Base-by-base conservation (phyloP, 805 yeast genomes). In the Ogataea pilisensis region DNA sequence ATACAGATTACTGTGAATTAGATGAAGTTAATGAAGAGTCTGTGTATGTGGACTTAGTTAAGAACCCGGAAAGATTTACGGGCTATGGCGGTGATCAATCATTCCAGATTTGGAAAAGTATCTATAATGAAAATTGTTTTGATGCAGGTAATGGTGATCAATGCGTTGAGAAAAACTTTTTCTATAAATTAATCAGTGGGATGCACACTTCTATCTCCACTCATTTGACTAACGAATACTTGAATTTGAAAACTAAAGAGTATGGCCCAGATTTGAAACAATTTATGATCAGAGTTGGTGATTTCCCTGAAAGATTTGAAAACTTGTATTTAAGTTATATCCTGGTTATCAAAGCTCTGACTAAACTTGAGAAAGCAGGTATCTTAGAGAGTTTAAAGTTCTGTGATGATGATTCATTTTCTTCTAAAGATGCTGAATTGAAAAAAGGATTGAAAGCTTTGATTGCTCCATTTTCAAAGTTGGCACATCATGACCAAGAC, bases 71-170 rank as follows among this genome's bases (percentile, higher is more conserved):
- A 63, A 72, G 98, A 55, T 93, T 86, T 66, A 95, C 99, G 0
- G 99, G 99, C 0, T 93, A 93, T 57, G 85, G 89, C 25, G 99
- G 99, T 24, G 79, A 82, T 37, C 96, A 93, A 55, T 87, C 96
- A 18, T 79, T 82, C 50, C 88, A 84, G 58, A 87, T 93, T 35
- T 93, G 99, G 99, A 72, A 78, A 31, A 87, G 95, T 49, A 89
- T 93, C 22, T 93, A 93, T 63, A 81, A 78, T 32, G 96, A 93
- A 53, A 90, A 90, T 67, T 89, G 96, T 60, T 90, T 90, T 65
- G 53, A 50, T 36, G 31, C 53, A 24, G 65, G 62, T 5, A 64
- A 61, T 5, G 44, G 51, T 31, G 78, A 73, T 16, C 76, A 74
- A 47, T 90, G 96, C 59, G 65, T 82, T 33, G 98, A 95, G 54